A percentile compares a stretch with the other conserved stretches of the same genome.
phyloP scores from a whole-genome alignment of 768 basidiomycete species.

The Hypholoma sublateritium region DNA sequence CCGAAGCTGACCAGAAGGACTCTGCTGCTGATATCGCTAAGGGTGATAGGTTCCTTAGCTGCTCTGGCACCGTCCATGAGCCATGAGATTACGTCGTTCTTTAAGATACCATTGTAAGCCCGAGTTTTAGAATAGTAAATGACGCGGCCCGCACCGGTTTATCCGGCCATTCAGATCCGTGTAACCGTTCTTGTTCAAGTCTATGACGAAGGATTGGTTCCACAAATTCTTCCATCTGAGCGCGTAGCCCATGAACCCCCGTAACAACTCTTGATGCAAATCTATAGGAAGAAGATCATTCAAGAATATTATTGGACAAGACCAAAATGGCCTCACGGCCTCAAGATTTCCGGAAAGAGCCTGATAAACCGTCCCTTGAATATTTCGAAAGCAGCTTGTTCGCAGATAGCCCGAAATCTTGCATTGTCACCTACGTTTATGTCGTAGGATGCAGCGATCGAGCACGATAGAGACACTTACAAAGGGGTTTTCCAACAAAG shows the following conservation, averaged over 20 bases:
- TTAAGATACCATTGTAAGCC: too few relatives aligned
- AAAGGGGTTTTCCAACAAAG: constrained; percentile 28
- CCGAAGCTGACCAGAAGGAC: constrained; percentile 42
- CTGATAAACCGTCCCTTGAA: constrained; percentile 17
- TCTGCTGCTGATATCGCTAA: constrained; percentile 30
- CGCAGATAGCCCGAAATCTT: constrained; percentile 13
- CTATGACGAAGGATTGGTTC: constrained; percentile 27
- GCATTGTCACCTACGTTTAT: constrained; percentile 20
- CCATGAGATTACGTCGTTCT: constrained; percentile 53
- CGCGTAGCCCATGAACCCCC: constrained; percentile 12
- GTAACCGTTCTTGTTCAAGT: constrained; percentile 15
- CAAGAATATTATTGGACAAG: background rate
- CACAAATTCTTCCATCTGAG: constrained; percentile 21
- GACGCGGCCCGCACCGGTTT: constrained; percentile 29
- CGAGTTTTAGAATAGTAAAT: too few relatives aligned
- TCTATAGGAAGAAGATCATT: constrained; percentile 5
- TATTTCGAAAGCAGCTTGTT: constrained; percentile 16
- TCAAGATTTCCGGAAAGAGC: constrained; percentile 24
- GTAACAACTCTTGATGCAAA: constrained; percentile 16
- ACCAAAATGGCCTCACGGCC: constrained; percentile 18
- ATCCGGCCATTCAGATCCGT: constrained; percentile 26
- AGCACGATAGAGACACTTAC: constrained; percentile 10
- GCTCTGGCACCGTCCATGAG: constrained; percentile 38
- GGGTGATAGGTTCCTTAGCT: constrained; percentile 22
- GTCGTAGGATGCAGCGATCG: background rate